Conservation (phyloP, 2,329 filamentous ascomycete species). For the Hypoxylon sp. region DNA sequence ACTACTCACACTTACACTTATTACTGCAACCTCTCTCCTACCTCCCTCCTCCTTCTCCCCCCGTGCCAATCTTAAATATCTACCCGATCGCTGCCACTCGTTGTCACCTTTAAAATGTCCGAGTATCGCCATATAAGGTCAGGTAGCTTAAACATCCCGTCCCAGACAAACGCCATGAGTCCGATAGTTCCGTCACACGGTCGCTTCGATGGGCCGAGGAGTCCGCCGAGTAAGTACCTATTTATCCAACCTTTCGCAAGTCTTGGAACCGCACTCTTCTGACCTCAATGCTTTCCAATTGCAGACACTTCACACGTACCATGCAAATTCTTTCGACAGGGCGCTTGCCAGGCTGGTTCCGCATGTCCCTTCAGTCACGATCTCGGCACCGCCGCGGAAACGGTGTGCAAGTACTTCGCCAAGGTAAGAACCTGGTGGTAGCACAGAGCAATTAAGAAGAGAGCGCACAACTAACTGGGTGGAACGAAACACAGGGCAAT, state of each 20-base stretch:
- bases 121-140: conserved; percentile 69
- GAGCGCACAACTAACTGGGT: conserved; percentile 38
- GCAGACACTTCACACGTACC: conserved; percentile 95
- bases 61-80: conserved; percentile 18
- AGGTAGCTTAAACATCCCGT: conserved; percentile 67
- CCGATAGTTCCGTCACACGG: conserved; percentile 53
- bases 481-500: conserved; percentile 75
- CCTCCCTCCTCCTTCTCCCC: conserved; percentile 4
- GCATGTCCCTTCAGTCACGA: conserved; percentile 98
- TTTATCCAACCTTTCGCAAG: conserved; percentile 1
- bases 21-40: conserved; percentile 27
- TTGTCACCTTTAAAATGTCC: conserved; percentile 53
- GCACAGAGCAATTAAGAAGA: conserved; percentile 7
- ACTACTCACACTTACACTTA: conserved; percentile 18
- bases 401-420: conserved; percentile 98
- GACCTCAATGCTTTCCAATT: conserved; percentile 33
- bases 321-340: conserved; percentile 99
- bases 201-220: conserved; percentile 70
- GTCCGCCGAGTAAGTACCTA: conserved; percentile 69
- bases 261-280: conserved; percentile 19
- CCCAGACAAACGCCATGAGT: conserved; percentile 52
- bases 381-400: conserved; percentile 84
- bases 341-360: conserved; percentile 93
- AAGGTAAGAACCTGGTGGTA: conserved; percentile 72
- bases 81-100: conserved; percentile 32